phyloP scores from a whole-genome alignment of 352 stramenopile species.

The Globisporangium orthogonon region DNA sequence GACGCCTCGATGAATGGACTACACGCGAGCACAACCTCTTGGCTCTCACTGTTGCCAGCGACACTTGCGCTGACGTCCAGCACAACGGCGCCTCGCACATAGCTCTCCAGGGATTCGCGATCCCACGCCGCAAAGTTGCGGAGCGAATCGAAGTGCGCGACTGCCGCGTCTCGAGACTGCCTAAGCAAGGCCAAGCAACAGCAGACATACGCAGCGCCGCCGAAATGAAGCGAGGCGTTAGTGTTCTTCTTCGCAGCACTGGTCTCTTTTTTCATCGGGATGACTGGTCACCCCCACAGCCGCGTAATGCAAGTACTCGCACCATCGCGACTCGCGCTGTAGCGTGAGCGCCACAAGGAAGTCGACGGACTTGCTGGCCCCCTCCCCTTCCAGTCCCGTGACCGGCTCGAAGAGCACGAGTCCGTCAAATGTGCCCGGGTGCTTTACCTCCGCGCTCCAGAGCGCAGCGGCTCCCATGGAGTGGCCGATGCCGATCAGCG shows the following conservation, averaged over 20 bases:
- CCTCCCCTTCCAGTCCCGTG: constrained; percentile 12
- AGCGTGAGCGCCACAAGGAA: constrained; percentile 38
- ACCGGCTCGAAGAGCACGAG: constrained; percentile 43
- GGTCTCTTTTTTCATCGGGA: too few relatives aligned
- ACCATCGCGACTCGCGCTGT: constrained; percentile 18
- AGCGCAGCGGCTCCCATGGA: constrained; percentile 38
- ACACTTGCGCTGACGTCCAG: constrained; percentile 14
- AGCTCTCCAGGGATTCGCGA: constrained; percentile 24
- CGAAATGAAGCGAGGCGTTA: neutral
- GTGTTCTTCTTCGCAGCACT: too few relatives aligned
- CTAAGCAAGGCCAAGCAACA: constrained; percentile 15
- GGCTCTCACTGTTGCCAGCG: too few relatives aligned
- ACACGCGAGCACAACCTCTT: constrained; percentile 23
- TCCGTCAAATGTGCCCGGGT: constrained; percentile 38
- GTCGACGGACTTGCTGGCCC: constrained; percentile 10
- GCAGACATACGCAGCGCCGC: neutral
- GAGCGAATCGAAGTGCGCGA: constrained; percentile 20
- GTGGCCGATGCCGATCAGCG: constrained; percentile 42
- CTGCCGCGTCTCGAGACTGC: constrained; percentile 17
- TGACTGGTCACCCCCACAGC: neutral
- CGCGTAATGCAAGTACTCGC: neutral
- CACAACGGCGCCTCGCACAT: constrained; percentile 23
- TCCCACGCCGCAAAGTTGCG: constrained; percentile 40
- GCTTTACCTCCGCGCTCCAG: constrained; percentile 26
- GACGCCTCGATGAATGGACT: constrained; percentile 35